Percentiles rank a stretch among this genome's conserved stretches.
Conservation (phyloP, 441 rosid genomes). For the Gossypium gossypioides region DNA sequence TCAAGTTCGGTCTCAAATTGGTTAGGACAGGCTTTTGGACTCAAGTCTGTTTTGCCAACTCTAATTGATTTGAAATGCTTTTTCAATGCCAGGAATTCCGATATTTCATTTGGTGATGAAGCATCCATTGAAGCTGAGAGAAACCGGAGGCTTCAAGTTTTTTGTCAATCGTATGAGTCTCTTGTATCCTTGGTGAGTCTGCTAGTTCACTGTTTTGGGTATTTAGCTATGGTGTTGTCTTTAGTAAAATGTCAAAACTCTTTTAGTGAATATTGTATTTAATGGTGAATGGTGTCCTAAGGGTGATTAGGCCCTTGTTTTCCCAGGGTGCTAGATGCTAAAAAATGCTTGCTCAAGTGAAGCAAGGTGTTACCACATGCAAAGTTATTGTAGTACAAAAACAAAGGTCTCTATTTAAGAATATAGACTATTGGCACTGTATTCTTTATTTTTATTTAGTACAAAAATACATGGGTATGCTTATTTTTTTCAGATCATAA, state of each 20-base stretch:
- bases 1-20: background rate
- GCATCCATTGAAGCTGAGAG: constrained; percentile 72
- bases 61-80: constrained; percentile 16
- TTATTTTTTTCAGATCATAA: background rate
- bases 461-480: background rate
- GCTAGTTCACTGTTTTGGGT: constrained; percentile 16
- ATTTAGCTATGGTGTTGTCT: constrained; percentile 8
- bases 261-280: background rate
- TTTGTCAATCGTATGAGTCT: constrained; percentile 63
- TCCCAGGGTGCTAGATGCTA: background rate
- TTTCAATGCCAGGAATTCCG: constrained; percentile 58
- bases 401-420: background rate
- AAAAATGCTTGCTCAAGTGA: background rate
- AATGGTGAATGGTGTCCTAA: background rate
- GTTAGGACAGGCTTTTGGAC: background rate
- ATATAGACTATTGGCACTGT: background rate
- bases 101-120: constrained; percentile 56
- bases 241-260: background rate
- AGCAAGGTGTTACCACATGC: background rate
- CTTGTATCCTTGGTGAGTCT: constrained; percentile 85
- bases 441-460: background rate
- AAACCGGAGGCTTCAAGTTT: constrained; percentile 71
- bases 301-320: background rate
- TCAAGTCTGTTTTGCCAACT: background rate
- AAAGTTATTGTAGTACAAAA: background rate